Base-by-base conservation (phyloP, 2,329 filamentous ascomycete species). In the Hirsutella thompsonii region DNA sequence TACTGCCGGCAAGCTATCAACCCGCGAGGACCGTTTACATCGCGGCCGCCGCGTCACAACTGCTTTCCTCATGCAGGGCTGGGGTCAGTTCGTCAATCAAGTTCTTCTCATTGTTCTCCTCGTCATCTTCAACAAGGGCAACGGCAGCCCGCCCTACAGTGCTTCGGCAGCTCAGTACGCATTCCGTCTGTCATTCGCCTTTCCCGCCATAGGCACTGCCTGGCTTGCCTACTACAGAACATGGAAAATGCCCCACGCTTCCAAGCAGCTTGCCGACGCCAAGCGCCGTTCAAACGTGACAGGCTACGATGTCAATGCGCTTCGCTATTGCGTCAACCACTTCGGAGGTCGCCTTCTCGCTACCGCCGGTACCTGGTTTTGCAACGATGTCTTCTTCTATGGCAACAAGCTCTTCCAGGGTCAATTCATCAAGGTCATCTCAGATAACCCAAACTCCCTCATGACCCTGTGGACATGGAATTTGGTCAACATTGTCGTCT, bases 341-440 rank as follows among this genome's bases (percentile, higher is more conserved):
- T 96, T 95, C 51, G 87, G 88, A 37, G 82, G 83, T 40, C 87
- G 90, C 51, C 66, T 96, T 20, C 56, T 94, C 18, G 90, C 90
- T 38, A 95, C 90, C 18, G 80, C 89, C 10, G 84, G 84, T 42
- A 76, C 80, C 29, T 96, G 90, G 90, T 96, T 90, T 64, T 85
- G 81, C 67, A 96, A 96, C 62, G 90, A 96, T 56, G 83, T 96
- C 50, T 95, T 96, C 74, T 96, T 96, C 71, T 96, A 96, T 68
- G 90, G 90, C 52, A 95, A 94, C 81, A 95, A 94, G 74, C 81
- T 95, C 41, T 95, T 95, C 75, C 89, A 94, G 66, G 76, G 75
- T 47, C 76, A 90, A 58, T 95, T 95, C 66, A 94, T 95, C 64
- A 69, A 68, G 26, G 83, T 92, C 56, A 81, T 95, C 50, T 83